Base-by-base conservation (phyloP, 2,329 filamentous ascomycete genomes). In the Lecanoromycetidae sp. region DNA sequence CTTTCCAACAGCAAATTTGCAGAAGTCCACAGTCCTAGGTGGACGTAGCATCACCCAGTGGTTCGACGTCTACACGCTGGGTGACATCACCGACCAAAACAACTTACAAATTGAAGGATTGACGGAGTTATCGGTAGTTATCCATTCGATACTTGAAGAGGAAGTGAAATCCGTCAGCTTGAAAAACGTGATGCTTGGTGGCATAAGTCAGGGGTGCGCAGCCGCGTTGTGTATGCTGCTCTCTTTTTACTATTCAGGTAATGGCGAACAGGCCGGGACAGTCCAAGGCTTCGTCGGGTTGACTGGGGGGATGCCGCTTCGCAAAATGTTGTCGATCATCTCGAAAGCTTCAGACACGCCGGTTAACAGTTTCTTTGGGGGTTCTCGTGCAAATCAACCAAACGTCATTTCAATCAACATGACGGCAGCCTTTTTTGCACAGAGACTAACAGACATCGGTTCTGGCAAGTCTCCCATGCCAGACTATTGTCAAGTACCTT, bases 171-270 rank as follows among this genome's bases (percentile, higher is more conserved):
- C 60, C 1, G 47, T 75, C 0, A 66, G 69, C 3, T 52, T 61
- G 0, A 43, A 52, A 9, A 68, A 65, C 32, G 57, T 76, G 0
- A 57, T 74, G 1, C 51, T 78, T 0, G 68, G 70, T 33, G 74
- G 74, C 0, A 57, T 76, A 12, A 77, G 75, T 40, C 74, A 77
- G 52, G 75, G 74, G 0, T 72, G 71, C 52, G 73, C 73, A 3
- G 67, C 67, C 37, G 59, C 63, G 0, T 49, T 77, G 49, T 55
- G 64, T n/a, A 60, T 66, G 6, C 52, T 67, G 45, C 48, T 77
- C 45, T 19, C 38, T 4, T n/a, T n/a, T n/a, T 41, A 41, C n/a
- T 15, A 12, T 9, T n/a, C 38, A 27, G 57, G 68, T 68, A 71
- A 72, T 49, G 59, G 65, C 1, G n/a, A n/a, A n/a, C n/a, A n/a